Conservation (phyloP, 202 grass and related monocot species). For the Eragrostis tef region DNA sequence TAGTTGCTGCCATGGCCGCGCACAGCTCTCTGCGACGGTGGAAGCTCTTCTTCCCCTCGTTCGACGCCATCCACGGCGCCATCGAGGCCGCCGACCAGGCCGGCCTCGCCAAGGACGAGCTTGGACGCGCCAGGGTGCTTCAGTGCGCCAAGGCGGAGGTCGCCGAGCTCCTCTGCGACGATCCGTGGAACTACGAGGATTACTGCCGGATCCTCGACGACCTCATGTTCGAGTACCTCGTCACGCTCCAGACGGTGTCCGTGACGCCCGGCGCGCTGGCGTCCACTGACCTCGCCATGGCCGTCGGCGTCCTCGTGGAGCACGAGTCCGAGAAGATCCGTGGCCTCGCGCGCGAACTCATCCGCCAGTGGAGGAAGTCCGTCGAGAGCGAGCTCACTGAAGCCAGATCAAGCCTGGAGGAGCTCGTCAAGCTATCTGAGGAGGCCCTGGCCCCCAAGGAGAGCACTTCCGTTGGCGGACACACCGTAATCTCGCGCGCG, state of each 20-base stretch:
- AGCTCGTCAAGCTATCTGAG: no score
- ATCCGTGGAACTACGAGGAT: constrained; percentile 9
- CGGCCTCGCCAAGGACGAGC: no score
- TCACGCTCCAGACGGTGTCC: neutral
- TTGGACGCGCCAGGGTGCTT: neutral
- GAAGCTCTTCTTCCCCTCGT: constrained; percentile 26
- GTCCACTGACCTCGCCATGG: constrained; percentile 9
- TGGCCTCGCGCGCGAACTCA: constrained; percentile 1
- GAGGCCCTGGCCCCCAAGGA: no score
- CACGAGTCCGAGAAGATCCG: constrained; percentile 36
- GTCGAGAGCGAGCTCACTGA: no score
- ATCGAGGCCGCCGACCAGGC: neutral
- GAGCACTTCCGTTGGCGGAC: no score
- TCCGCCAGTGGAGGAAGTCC: constrained; percentile 1
- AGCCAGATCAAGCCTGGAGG: no score
- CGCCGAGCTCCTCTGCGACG: neutral
- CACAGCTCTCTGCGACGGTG: neutral
- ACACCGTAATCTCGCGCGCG: no score
- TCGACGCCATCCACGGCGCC: constrained; percentile 27
- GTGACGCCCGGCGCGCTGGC: neutral
- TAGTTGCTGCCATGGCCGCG: neutral
- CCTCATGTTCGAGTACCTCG: constrained; percentile 12
- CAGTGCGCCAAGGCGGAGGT: neutral
- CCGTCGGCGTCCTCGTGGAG: neutral
- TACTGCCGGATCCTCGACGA: constrained; percentile 32